Evolutionary conservation across 202 grass and related monocot genomes (phyloP), one percentile per base, ranked within the genome.

Genomic region (Carex arenaria): DNA sequence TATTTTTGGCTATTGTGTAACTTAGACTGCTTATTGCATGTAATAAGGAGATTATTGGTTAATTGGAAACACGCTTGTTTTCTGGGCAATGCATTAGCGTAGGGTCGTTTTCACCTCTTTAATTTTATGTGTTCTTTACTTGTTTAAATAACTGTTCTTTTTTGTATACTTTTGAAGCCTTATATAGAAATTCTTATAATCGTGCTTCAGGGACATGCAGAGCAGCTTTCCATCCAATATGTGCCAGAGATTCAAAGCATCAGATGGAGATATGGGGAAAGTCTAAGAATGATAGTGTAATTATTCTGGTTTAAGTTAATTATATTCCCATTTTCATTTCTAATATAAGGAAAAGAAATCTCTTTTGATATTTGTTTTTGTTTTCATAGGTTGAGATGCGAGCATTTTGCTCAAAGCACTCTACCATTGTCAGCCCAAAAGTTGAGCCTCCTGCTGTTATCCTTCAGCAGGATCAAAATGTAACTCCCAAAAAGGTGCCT

Each of bases 181-280:
- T 85, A 76, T 87, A 32, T 68, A 68, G 78, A 45, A 72, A 67
- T 31, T 67, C 65, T 15, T 84, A 32, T 67, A 40, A 81, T 89
- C 3, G 26, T 84, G 66, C 31, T 92, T 81, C 85, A 99, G 96
- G 96, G 83, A 91, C 96, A 67, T 99, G 96, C 65, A 83, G 96
- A 66, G 78, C 93, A n/a, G 79, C 91, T 83, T 99, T 99, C 85
- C 96, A 99, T 89, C 96, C 96, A 84, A 89, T 94, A 82, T 99
- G 96, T 72, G 96, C 96, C 42, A 93, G 96, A 87, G 96, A 90
- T 51, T 89, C 89, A 20, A 94, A 96, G 36, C 88, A 99, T 89
- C 91, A 92, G 84, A 94, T 99, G 96, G 96, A 99, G 88, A 99
- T 99, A 81, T 99, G 93, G 96, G 96, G 93, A 67, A 99, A 94